phyloP scores from a whole-genome alignment of 306 rosid genomes.

The Cucumis hystrix region DNA sequence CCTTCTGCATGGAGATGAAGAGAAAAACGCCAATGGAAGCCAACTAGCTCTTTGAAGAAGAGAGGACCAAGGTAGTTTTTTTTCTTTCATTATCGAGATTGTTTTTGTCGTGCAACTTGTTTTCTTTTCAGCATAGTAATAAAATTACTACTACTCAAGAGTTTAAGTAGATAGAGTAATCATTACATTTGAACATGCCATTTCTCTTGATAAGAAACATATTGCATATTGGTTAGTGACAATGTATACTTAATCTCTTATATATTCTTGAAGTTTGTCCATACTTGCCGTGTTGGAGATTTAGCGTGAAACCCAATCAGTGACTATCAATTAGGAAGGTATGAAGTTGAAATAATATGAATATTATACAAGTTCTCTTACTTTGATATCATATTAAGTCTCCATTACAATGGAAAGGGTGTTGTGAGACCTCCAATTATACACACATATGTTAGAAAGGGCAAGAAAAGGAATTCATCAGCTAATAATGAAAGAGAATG shows the following conservation, averaged over 20 bases:
- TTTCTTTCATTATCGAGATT: neutral
- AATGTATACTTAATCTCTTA: neutral
- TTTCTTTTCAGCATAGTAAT: neutral
- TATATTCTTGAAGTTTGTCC: neutral
- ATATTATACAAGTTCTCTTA: too few relatives aligned
- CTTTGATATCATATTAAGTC: too few relatives aligned
- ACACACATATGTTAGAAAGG: too few relatives aligned
- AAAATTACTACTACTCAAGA: neutral
- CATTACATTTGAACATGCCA: neutral
- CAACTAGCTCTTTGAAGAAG: conserved; percentile 48
- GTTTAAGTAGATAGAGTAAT: neutral
- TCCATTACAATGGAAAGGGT: too few relatives aligned
- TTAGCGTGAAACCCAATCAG: neutral
- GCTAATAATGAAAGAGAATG: too few relatives aligned
- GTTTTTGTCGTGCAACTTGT: neutral
- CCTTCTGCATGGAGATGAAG: conserved; percentile 26
- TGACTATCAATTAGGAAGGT: neutral
- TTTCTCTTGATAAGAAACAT: neutral
- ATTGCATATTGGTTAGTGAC: neutral
- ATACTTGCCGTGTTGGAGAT: neutral
- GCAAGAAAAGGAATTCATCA: too few relatives aligned
- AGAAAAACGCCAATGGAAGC: conserved; percentile 40
- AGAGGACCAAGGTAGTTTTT: conserved; percentile 25
- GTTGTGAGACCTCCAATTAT: too few relatives aligned
- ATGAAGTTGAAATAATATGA: neutral